Evolutionary conservation across 139 green algal genomes (phyloP).

Genomic region (Chlorella ohadii): DNA sequence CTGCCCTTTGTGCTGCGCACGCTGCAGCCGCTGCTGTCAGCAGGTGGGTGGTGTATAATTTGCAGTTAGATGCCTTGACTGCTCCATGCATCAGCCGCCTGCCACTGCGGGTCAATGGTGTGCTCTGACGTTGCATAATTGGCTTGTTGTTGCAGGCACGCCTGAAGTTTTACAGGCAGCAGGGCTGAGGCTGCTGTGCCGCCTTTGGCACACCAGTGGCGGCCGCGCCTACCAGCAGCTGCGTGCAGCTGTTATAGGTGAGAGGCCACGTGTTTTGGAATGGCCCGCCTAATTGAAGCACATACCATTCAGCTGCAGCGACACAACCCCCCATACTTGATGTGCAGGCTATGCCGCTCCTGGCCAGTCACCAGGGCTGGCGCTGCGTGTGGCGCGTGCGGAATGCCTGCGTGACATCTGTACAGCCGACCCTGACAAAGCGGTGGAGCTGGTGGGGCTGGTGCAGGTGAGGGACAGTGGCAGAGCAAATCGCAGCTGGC

Average conservation of each 20-base stretch:
- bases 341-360: conserved; percentile 30
- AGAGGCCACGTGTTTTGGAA: not conserved
- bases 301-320: too few species aligned
- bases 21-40: conserved; percentile 47
- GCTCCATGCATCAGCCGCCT: too few species aligned
- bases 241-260: conserved; percentile 26
- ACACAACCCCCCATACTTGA: too few species aligned
- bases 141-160: not conserved
- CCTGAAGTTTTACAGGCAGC: conserved; percentile 54
- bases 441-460: conserved; percentile 31
- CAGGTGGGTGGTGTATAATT: not conserved
- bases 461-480: conserved; percentile 22
- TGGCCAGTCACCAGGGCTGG: not conserved
- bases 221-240: conserved; percentile 48
- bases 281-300: too few species aligned
- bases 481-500: too few species aligned
- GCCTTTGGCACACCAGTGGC: conserved; percentile 48
- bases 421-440: conserved; percentile 37
- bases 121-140: too few species aligned
- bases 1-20: conserved; percentile 56
- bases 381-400: conserved; percentile 51
- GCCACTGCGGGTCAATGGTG: conserved; percentile 3
- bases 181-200: conserved; percentile 51
- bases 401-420: conserved; percentile 45
- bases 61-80: too few species aligned